phyloP scores from a whole-genome alignment of 1,284 basidiomycete species.

The Tilletia setariae region DNA sequence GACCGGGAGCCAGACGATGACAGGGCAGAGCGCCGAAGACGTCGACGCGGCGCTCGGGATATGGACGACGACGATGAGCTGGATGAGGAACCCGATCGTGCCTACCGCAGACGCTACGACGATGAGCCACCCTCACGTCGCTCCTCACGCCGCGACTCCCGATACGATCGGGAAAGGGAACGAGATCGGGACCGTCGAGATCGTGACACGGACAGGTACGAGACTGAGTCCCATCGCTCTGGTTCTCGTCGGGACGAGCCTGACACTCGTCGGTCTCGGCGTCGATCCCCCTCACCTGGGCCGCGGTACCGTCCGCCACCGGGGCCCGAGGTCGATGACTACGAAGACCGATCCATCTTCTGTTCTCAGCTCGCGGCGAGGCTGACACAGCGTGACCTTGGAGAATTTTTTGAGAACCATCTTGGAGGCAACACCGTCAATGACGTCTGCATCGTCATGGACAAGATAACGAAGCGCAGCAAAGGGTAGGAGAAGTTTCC shows the following conservation, averaged over 20 bases:
- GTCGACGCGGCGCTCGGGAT: constrained; percentile 1
- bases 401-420: constrained; percentile 97
- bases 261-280: neutral
- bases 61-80: constrained; percentile 9
- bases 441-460: constrained; percentile 91
- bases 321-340: constrained; percentile 63
- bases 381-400: constrained; percentile 89
- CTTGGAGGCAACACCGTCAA: constrained; percentile 81
- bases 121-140: constrained; percentile 38
- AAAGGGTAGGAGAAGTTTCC: constrained; percentile 70
- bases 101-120: constrained; percentile 15
- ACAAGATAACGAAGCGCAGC: constrained; percentile 83
- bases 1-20: neutral
- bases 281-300: constrained; percentile 15
- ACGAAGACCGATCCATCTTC: constrained; percentile 91
- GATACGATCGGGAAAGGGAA: constrained; percentile 17
- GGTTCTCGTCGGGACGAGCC: constrained; percentile 13
- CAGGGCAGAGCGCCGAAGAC: constrained; percentile 3
- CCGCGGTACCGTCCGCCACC: constrained; percentile 1
- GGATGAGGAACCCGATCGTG: constrained; percentile 1
- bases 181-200: constrained; percentile 3
- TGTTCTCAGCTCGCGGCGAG: constrained; percentile 94
- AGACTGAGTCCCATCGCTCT: constrained; percentile 11
- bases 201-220: neutral
- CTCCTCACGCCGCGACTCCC: constrained; percentile 23